A percentile compares a stretch with the other conserved stretches of the same genome.
These are phyloP conservation scores for Kazachstania taianensis DNA, from an alignment of 805 yeast genomes.

Conservation along the genomic window DNA sequence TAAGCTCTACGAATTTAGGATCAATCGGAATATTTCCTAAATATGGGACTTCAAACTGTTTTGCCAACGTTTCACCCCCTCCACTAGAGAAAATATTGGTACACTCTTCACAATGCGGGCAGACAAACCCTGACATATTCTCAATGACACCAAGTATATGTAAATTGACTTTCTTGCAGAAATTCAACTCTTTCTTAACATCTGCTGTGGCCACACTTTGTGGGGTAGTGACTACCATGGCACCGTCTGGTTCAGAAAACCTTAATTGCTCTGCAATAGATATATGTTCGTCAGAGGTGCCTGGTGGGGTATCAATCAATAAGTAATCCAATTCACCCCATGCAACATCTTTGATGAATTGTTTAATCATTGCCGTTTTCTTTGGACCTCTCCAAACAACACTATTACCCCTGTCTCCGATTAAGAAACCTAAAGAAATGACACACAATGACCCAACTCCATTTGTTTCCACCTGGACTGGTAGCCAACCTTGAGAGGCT, in stretches of 20 bases:
- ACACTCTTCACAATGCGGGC: constrained; percentile 88
- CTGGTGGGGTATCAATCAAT: constrained; percentile 95
- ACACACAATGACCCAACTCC: constrained; percentile 44
- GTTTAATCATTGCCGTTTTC: constrained; percentile 95
- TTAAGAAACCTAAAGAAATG: constrained; percentile 82
- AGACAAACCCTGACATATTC: constrained; percentile 93
- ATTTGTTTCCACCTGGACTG: constrained; percentile 42
- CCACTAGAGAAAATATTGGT: constrained; percentile 89
- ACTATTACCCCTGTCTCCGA: constrained; percentile 75
- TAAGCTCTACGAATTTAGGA: constrained; percentile 77
- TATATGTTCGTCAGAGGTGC: constrained; percentile 96
- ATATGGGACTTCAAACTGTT: constrained; percentile 49
- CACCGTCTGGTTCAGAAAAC: constrained; percentile 72
- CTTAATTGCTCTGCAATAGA: constrained; percentile 88
- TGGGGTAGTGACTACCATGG: constrained; percentile 92
- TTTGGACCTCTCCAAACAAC: constrained; percentile 99
- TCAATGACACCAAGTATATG: constrained; percentile 79
- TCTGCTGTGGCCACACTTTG: constrained; percentile 90
- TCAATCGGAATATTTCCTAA: constrained; percentile 90
- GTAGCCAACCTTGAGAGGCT: constrained; percentile 81
- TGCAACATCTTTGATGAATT: constrained; percentile 77
- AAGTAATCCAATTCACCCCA: constrained; percentile 78
- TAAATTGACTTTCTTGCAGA: constrained; percentile 78
- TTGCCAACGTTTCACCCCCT: constrained; percentile 74
- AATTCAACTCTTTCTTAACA: constrained; percentile 87